A percentile compares a stretch with the other conserved stretches of the same genome.
These are phyloP conservation scores for Tephrocybe sp. DNA, from an alignment of 768 basidiomycete species.

Conservation along the genomic window DNA sequence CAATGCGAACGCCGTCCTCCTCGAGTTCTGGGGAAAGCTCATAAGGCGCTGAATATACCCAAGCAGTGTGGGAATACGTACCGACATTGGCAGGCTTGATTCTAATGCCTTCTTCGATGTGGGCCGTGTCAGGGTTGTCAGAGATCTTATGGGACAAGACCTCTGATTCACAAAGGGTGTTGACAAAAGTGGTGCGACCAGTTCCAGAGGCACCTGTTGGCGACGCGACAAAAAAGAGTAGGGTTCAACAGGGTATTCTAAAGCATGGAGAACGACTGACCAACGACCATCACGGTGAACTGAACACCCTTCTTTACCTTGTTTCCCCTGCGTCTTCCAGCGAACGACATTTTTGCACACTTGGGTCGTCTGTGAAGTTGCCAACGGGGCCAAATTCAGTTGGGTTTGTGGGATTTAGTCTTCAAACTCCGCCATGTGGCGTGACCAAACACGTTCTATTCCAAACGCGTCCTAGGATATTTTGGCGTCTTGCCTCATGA, in stretches of 20 bases:
- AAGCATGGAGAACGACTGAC: slow-evolving; percentile 53
- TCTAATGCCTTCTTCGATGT: slow-evolving; percentile 90
- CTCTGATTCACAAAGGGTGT: slow-evolving; percentile 97
- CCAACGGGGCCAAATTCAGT: slow-evolving; percentile 27
- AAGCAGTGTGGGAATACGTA: slow-evolving; percentile 33
- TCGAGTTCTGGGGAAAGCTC: slow-evolving; percentile 71
- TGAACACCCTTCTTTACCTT: slow-evolving; percentile 99
- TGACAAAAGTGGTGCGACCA: slow-evolving; percentile 97
- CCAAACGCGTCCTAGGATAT: slow-evolving; percentile 21
- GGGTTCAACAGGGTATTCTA: slow-evolving; percentile 1
- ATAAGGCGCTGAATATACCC: slow-evolving; percentile 4
- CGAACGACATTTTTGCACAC: slow-evolving; percentile 66
- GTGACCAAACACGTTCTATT: slow-evolving; percentile 20
- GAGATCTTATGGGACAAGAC: slow-evolving; percentile 86
- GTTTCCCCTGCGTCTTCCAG: slow-evolving; percentile 83
- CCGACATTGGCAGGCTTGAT: slow-evolving; percentile 96
- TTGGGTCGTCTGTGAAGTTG: slow-evolving; percentile 22
- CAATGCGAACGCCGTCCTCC: slow-evolving; percentile 97
- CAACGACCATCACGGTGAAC: slow-evolving; percentile 97
- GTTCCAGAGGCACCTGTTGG: slow-evolving; percentile 90
- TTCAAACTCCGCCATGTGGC: slow-evolving; percentile 39
- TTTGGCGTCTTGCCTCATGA: slow-evolving; percentile 8
- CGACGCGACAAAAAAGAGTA: slow-evolving; percentile 17
- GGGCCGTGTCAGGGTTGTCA: slow-evolving; percentile 83
- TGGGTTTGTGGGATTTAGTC: slow-evolving; percentile 25